Conservation (phyloP, 176 grass and related monocot species). For the Phoenix dactylifera region DNA sequence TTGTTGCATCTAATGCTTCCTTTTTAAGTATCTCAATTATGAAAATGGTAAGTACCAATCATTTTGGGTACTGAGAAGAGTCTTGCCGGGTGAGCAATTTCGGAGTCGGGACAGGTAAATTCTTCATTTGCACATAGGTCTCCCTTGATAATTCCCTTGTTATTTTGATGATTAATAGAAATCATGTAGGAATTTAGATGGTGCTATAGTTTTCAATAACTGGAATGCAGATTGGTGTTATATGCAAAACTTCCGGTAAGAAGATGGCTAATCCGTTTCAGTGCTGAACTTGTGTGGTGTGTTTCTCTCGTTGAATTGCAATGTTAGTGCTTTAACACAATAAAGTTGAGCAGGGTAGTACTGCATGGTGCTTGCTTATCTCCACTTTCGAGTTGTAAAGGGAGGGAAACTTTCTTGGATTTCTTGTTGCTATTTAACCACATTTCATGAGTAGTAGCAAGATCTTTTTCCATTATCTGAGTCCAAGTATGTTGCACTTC, state of each 20-base stretch:
- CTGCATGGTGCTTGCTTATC: neutral
- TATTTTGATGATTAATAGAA: neutral
- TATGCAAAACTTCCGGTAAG: neutral
- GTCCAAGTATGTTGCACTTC: neutral
- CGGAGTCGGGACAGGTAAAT: slow-evolving; percentile 6
- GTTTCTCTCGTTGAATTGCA: neutral
- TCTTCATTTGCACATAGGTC: neutral
- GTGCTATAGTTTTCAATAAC: neutral
- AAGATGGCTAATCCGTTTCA: neutral
- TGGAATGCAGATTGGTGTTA: neutral
- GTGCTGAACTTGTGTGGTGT: neutral
- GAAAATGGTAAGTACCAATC: slow-evolving; percentile 5
- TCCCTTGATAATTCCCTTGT: neutral
- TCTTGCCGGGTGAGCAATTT: neutral
- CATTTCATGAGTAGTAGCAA: too few relatives aligned
- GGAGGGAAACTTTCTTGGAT: too few relatives aligned
- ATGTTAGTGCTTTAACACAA: neutral
- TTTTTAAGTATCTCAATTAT: slow-evolving; percentile 12
- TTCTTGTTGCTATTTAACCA: too few relatives aligned
- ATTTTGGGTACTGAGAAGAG: slow-evolving; percentile 18
- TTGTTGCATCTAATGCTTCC: slow-evolving; percentile 9
- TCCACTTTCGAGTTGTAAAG: too few relatives aligned
- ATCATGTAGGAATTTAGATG: neutral
- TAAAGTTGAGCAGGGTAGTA: slow-evolving; percentile 1
- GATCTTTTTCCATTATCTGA: neutral